These are phyloP conservation scores for Cercophora scortea DNA, from an alignment of 495 filamentous ascomycete species.

Conservation along the genomic window DNA sequence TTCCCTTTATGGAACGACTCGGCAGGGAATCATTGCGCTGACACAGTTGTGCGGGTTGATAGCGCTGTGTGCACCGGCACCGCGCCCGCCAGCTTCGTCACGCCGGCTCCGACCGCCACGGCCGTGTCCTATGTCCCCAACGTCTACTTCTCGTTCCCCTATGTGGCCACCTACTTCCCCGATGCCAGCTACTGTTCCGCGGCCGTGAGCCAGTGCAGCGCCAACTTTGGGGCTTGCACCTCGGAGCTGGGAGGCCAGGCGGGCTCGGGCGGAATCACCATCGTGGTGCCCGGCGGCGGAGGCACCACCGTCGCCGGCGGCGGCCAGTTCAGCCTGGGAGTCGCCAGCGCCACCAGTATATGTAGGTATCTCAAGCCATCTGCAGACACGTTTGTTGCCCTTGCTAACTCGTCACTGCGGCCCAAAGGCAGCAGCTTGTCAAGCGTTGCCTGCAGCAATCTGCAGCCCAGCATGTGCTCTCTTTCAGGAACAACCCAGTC, in stretches of 20 bases:
- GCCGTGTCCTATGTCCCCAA: conserved; percentile 40
- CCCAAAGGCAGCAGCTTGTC: conserved; percentile 22
- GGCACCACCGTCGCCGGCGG: conserved; percentile 42
- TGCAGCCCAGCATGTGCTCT: conserved; percentile 21
- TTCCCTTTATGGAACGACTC: too few relatives aligned
- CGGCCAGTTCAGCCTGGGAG: conserved; percentile 19
- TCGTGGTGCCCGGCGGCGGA: conserved; percentile 49
- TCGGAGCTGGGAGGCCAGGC: conserved; percentile 45
- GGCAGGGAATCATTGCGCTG: not conserved
- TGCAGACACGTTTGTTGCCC: not conserved
- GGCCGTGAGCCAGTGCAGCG: conserved; percentile 57
- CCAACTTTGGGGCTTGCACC: conserved; percentile 57
- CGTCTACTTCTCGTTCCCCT: conserved; percentile 57
- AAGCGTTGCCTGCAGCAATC: conserved; percentile 15
- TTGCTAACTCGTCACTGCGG: not conserved
- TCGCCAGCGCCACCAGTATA: conserved; percentile 50
- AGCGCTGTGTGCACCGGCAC: conserved; percentile 41
- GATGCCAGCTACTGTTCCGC: conserved; percentile 56
- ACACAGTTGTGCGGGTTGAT: not conserved
- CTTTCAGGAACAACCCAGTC: conserved; percentile 12
- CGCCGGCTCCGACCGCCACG: conserved; percentile 29
- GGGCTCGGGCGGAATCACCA: conserved; percentile 52
- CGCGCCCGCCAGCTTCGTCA: conserved; percentile 38
- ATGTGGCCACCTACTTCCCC: conserved; percentile 57
- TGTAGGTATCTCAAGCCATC: conserved; percentile 32